Percentiles rank a stretch among this genome's conserved stretches.
Evolutionary conservation across 2,329 filamentous ascomycete genomes (phyloP).

Genomic region (Helminthosporium solani): DNA sequence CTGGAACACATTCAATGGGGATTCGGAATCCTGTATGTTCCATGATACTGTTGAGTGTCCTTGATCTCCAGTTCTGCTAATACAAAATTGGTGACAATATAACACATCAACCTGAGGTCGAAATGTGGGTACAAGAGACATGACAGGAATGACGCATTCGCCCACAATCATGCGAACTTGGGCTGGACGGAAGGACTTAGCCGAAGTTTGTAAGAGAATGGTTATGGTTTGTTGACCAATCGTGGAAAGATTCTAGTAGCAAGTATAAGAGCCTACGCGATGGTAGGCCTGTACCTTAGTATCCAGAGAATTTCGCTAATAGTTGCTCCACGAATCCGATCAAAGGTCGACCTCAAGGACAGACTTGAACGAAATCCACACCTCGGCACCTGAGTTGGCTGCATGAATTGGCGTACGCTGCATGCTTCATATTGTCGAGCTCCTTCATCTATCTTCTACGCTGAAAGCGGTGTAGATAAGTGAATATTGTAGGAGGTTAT

Average conservation of each 20-base stretch:
- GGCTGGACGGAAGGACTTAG: slow-evolving; percentile 6
- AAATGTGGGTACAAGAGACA: neutral
- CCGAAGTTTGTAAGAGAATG: neutral
- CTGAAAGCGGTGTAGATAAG: neutral
- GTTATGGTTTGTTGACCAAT: neutral
- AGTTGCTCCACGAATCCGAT: slow-evolving; percentile 9
- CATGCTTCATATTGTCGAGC: neutral
- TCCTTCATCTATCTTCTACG: slow-evolving; percentile 1
- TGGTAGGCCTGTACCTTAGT: neutral
- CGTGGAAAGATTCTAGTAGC: neutral
- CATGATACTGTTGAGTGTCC: no score
- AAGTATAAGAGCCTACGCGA: slow-evolving; percentile 2
- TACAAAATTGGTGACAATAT: no score
- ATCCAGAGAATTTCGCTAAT: slow-evolving; percentile 1
- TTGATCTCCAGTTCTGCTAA: no score
- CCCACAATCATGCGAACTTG: neutral
- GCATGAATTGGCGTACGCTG: neutral
- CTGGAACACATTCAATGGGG: neutral
- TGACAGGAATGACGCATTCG: neutral
- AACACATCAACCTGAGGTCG: no score
- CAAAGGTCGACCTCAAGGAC: neutral
- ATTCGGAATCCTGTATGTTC: no score
- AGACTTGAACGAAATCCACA: neutral
- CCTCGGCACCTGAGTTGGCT: neutral
- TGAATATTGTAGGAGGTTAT: neutral